Percentiles rank a stretch among this genome's conserved stretches.
phyloP scores from a whole-genome alignment of 2,329 filamentous ascomycete species.

The Trichoderma pleuroti region DNA sequence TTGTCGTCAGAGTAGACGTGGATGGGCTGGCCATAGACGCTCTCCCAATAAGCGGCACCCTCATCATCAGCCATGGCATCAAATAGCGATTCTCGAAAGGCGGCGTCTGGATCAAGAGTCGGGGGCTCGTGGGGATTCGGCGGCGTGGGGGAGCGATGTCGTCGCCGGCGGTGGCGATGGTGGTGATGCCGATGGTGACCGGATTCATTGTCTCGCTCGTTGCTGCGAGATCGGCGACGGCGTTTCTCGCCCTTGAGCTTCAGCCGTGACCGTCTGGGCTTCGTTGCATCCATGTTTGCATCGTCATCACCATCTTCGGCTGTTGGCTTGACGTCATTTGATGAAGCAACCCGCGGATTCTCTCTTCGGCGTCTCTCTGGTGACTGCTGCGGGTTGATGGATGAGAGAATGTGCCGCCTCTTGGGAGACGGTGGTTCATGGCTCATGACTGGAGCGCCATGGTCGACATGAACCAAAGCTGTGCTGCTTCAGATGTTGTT shows the following conservation, averaged over 20 bases:
- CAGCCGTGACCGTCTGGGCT: conserved; percentile 32
- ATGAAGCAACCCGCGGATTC: not conserved
- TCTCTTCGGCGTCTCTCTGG: not conserved
- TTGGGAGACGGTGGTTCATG: conserved; percentile 34
- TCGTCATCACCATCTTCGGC: conserved; percentile 1
- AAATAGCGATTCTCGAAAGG: conserved; percentile 91
- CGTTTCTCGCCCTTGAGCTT: conserved; percentile 34
- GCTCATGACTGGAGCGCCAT: conserved; percentile 34
- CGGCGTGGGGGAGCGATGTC: conserved; percentile 44
- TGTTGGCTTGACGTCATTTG: not conserved
- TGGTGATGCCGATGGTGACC: conserved; percentile 22
- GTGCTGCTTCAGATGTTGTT: not conserved
- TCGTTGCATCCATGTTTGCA: conserved; percentile 25
- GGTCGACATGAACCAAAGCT: not conserved
- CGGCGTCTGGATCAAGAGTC: conserved; percentile 62
- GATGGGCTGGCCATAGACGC: conserved; percentile 93
- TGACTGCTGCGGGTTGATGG: conserved; percentile 40
- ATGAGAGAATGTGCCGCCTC: conserved; percentile 48
- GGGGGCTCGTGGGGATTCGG: conserved; percentile 46
- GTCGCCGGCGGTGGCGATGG: conserved; percentile 32
- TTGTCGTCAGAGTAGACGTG: conserved; percentile 65
- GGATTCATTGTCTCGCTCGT: conserved; percentile 25
- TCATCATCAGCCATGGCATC: conserved; percentile 97
- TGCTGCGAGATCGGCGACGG: conserved; percentile 26
- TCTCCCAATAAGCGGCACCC: conserved; percentile 91